Evolutionary conservation across 345 rosid species (phyloP).

Genomic region (Rhodomyrtus tomentosa): DNA sequence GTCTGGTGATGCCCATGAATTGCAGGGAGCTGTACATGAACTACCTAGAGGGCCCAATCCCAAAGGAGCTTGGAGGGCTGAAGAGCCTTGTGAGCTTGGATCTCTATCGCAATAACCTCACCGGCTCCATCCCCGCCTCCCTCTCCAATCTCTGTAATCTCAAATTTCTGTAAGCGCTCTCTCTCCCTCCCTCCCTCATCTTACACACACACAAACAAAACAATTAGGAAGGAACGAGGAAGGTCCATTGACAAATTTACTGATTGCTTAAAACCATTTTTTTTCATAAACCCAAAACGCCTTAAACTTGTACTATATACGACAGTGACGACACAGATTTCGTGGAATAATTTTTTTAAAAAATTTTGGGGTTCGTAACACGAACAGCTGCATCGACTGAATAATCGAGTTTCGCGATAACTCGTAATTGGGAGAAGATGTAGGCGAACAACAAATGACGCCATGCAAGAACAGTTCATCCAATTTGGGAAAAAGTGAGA

Average conservation of each 20-base stretch:
- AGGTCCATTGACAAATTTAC: background rate
- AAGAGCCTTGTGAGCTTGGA: slow-evolving; percentile 61
- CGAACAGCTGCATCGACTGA: background rate
- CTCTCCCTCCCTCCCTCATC: too few species aligned
- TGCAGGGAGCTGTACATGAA: slow-evolving; percentile 61
- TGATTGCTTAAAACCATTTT: background rate
- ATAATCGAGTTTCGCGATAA: background rate
- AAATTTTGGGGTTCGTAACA: background rate
- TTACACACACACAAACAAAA: background rate
- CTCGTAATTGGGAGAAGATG: background rate
- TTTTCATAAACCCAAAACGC: background rate
- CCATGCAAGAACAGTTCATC: background rate
- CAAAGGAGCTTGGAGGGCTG: slow-evolving; percentile 48
- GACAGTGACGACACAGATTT: background rate
- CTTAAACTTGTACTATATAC: background rate
- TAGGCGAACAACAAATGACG: background rate
- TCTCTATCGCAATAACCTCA: slow-evolving; percentile 51
- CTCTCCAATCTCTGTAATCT: slow-evolving; percentile 48
- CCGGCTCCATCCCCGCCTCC: slow-evolving; percentile 50
- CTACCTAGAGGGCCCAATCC: slow-evolving; percentile 39
- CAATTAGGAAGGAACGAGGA: too few species aligned
- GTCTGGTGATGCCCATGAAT: background rate
- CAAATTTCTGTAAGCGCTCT: slow-evolving; percentile 43
- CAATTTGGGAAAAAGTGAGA: background rate
- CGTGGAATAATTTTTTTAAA: background rate